Conservation (phyloP, 495 filamentous ascomycete genomes). For the Podospora pseudoanserina region DNA sequence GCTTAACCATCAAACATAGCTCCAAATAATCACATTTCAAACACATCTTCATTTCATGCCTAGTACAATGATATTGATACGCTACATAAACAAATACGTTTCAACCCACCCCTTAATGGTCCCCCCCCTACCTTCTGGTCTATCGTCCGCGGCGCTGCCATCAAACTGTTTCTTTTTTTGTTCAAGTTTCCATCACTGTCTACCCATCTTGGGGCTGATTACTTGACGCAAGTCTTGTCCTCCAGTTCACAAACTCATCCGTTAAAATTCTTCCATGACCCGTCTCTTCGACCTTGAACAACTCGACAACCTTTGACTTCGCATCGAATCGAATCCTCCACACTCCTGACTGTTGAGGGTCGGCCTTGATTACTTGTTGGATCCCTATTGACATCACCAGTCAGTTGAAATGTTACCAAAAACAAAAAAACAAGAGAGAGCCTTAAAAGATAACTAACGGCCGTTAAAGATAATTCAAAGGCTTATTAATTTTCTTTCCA, state of each 20-base stretch:
- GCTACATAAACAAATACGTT: no score
- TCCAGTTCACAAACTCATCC: slow-evolving; percentile 70
- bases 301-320: slow-evolving; percentile 58
- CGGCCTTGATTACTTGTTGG: slow-evolving; percentile 59
- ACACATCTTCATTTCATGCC: background rate
- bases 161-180: no score
- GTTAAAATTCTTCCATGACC: slow-evolving; percentile 76
- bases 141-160: no score
- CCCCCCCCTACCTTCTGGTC: no score
- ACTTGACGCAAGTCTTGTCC: slow-evolving; percentile 45
- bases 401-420: background rate
- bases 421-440: background rate
- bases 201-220: background rate
- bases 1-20: background rate
- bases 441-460: no score
- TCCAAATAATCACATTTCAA: background rate
- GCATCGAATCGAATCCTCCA: slow-evolving; percentile 72
- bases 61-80: no score
- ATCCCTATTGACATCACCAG: slow-evolving; percentile 49
- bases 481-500: no score
- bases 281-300: slow-evolving; percentile 66
- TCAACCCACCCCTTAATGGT: no score
- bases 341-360: slow-evolving; percentile 51
- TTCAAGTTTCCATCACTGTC: background rate
- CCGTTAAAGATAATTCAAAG: no score